Evolutionary conservation across 352 stramenopile genomes (phyloP).

Genomic region (Globisporangium polare): DNA sequence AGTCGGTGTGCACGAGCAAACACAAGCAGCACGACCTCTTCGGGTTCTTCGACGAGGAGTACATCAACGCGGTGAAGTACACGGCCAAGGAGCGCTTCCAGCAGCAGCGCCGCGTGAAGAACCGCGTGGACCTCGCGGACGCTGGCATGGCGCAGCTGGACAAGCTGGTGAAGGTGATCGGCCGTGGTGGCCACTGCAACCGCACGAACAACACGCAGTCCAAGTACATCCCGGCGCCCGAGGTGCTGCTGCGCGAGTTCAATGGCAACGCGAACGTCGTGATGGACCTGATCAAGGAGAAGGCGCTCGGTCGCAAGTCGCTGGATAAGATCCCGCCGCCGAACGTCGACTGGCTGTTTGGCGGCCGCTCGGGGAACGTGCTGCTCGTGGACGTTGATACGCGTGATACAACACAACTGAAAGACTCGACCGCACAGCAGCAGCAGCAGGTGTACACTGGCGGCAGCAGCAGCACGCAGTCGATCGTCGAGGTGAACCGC

Average conservation of each 20-base stretch:
- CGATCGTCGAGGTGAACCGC: constrained; percentile 62
- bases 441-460: constrained; percentile 2
- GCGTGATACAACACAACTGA: neutral
- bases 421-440: neutral
- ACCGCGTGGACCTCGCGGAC: constrained; percentile 68
- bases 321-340: constrained; percentile 65
- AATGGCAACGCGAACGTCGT: constrained; percentile 54
- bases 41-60: constrained; percentile 63
- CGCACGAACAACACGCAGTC: constrained; percentile 59
- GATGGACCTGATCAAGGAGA: constrained; percentile 70
- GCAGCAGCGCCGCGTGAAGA: constrained; percentile 47
- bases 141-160: constrained; percentile 70
- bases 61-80: constrained; percentile 50
- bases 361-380: constrained; percentile 40
- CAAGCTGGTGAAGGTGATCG: constrained; percentile 61
- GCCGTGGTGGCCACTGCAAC: constrained; percentile 64
- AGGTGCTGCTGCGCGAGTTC: constrained; percentile 70
- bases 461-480: constrained; percentile 22
- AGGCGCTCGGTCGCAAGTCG: constrained; percentile 57
- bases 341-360: constrained; percentile 56
- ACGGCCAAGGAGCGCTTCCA: constrained; percentile 58
- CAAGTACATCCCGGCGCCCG: constrained; percentile 69
- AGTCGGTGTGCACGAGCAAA: constrained; percentile 28
- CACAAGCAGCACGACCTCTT: constrained; percentile 42
- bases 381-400: constrained; percentile 40